Base-by-base conservation (phyloP, 768 basidiomycete genomes). In the Boletellus emodensis region DNA sequence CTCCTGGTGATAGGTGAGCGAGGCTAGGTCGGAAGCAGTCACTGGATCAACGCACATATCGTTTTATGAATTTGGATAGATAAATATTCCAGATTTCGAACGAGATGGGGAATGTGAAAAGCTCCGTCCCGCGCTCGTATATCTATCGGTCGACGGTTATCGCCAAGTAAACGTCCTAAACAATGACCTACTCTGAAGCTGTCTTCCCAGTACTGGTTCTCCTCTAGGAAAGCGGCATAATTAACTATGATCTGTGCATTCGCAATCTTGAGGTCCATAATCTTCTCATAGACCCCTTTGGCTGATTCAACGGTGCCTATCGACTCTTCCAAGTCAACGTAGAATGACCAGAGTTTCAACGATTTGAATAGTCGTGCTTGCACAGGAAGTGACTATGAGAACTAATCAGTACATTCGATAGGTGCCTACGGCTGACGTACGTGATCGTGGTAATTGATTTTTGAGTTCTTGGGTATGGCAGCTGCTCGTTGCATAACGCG, bases 1-100 rank as follows among this genome's bases (percentile, higher is more conserved):
- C 30, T 89, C 93, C 91, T 94, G 48, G 11, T 34, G 40, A 44
- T 45, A 22, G 20, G 41, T 61, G 17, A 49, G 40, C 35, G 46
- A 6, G 44, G 34, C 37, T 34, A n/a, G 26, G 39, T 40, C 24
- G 32, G 12, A 18, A 30, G 11, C n/a, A 41, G 24, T 24, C 14
- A 54, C 35, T 36, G 39, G 52, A 18, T 40, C 40, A 6, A 78
- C 88, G 65, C 60, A 94, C 92, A 71, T 94, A 97, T 71, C 96
- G 89, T 70, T 92, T 94, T 52, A 94, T 81, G 66, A 99, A 99
- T 70, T 98, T 98, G 39, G 91, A 86, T 17, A 99, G 72, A 68
- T 98, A 99, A 46, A 96, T 96, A 67, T 99, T 98, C 95, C 96
- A 98, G 56, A 99, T 85, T 71, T 99, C 96, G 68, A 97, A 98